Conservation (phyloP, 2,329 filamentous ascomycete species). For the Laburnicola sp. region DNA sequence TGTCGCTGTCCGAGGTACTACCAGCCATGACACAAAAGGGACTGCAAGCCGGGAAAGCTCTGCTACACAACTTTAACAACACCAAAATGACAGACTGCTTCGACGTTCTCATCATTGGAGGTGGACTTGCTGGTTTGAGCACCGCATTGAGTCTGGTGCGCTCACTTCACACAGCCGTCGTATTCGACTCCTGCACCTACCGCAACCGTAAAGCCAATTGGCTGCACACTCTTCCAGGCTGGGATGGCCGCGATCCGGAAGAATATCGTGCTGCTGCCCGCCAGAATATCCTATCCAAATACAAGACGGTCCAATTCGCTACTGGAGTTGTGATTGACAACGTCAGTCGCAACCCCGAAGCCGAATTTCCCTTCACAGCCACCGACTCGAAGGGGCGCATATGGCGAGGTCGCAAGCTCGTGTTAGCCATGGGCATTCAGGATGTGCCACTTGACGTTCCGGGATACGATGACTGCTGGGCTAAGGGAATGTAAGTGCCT, state of each 20-base stretch:
- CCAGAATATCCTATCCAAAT: too few species aligned
- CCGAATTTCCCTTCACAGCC: too few species aligned
- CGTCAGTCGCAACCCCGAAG: too few species aligned
- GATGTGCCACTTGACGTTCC: conserved; percentile 55
- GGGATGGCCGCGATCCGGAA: background rate
- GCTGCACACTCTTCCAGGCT: conserved; percentile 39
- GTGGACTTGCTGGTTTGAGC: conserved; percentile 47
- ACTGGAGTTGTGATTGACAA: too few species aligned
- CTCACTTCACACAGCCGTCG: conserved; percentile 40
- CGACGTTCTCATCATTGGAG: conserved; percentile 30
- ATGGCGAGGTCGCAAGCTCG: too few species aligned
- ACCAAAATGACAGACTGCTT: too few species aligned
- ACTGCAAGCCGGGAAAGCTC: too few species aligned
- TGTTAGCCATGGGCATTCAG: conserved; percentile 56
- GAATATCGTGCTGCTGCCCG: conserved; percentile 1
- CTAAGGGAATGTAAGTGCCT: conserved; percentile 5
- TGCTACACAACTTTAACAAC: too few species aligned
- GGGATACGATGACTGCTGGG: conserved; percentile 44
- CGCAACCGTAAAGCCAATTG: conserved; percentile 43
- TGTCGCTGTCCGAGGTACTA: too few species aligned
- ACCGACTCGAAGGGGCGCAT: too few species aligned
- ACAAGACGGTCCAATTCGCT: too few species aligned
- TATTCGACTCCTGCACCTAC: conserved; percentile 46
- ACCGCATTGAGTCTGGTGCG: conserved; percentile 40
- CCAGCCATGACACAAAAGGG: too few species aligned